Conservation (phyloP, 1,139 yeast genomes). For the Saccharomyces hybrid region DNA sequence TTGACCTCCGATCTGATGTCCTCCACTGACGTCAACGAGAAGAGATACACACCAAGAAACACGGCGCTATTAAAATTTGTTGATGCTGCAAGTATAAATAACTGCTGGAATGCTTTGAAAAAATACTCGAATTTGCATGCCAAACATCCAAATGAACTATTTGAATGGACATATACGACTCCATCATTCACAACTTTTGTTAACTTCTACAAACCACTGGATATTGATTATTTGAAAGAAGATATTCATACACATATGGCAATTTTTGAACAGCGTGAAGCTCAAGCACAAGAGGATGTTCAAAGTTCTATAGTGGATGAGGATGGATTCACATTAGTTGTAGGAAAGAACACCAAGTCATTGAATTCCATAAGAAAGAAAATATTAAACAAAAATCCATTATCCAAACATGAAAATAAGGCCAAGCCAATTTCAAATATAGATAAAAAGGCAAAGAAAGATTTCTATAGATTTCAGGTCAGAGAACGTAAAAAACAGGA, state of each 20-base stretch:
- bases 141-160: constrained; percentile 12
- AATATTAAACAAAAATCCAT: constrained; percentile 28
- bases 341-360: constrained; percentile 77
- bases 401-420: constrained; percentile 28
- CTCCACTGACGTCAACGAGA: constrained; percentile 28
- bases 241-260: constrained; percentile 38
- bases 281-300: constrained; percentile 52
- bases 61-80: constrained; percentile 69
- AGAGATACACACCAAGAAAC: constrained; percentile 51
- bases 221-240: constrained; percentile 28
- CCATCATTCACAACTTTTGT: constrained; percentile 28
- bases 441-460: constrained; percentile 77
- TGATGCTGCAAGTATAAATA: constrained; percentile 63
- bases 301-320: constrained; percentile 67
- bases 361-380: constrained; percentile 32
- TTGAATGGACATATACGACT: constrained; percentile 29
- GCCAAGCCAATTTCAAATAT: constrained; percentile 36
- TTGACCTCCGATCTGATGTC: constrained; percentile 55
- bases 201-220: constrained; percentile 31
- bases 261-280: constrained; percentile 67
- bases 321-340: constrained; percentile 89
- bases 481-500: constrained; percentile 89
- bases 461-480: constrained; percentile 93
- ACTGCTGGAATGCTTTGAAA: constrained; percentile 58
- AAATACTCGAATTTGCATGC: constrained; percentile 34